Conservation (phyloP, 1,284 basidiomycete genomes). For the Ceratobasidium sp. region DNA sequence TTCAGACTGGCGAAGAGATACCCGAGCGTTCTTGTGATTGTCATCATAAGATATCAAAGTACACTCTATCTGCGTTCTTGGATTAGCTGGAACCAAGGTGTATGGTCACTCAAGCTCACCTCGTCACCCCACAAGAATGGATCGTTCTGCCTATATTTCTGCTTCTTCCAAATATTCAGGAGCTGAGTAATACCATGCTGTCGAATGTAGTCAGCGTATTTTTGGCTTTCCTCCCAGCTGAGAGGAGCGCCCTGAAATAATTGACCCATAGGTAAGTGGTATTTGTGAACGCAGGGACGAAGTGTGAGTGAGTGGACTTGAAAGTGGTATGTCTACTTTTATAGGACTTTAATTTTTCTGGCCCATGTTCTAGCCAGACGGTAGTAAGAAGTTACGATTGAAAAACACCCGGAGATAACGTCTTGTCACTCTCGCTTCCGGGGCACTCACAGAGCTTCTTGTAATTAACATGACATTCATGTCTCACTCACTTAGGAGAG, state of each 20-base stretch:
- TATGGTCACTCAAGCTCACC: conserved; percentile 60
- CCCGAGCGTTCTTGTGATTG: conserved; percentile 77
- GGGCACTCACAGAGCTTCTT: too few species aligned
- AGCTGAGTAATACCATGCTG: conserved; percentile 96
- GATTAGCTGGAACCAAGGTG: conserved; percentile 2
- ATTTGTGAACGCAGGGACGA: too few species aligned
- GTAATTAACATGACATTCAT: too few species aligned
- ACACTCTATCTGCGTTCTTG: conserved; percentile 83
- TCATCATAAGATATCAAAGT: conserved; percentile 93
- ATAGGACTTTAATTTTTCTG: too few species aligned
- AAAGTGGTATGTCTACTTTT: too few species aligned
- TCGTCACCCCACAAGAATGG: conserved; percentile 99
- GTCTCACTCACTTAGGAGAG: too few species aligned
- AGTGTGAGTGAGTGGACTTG: too few species aligned
- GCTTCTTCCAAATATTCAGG: conserved; percentile 88
- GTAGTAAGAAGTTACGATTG: too few species aligned
- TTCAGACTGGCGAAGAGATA: conserved; percentile 93
- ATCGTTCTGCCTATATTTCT: conserved; percentile 91
- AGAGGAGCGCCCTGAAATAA: conserved; percentile 94
- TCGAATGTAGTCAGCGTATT: conserved; percentile 89
- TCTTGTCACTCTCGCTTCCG: too few species aligned
- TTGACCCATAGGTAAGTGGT: conserved; percentile 77
- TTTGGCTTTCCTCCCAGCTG: conserved; percentile 88
- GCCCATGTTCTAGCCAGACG: too few species aligned
- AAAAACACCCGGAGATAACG: too few species aligned